Evolutionary conservation across 129 eudicot genomes (phyloP), one percentile per base, ranked within the genome.

Genomic region (Sambucus nigra): DNA sequence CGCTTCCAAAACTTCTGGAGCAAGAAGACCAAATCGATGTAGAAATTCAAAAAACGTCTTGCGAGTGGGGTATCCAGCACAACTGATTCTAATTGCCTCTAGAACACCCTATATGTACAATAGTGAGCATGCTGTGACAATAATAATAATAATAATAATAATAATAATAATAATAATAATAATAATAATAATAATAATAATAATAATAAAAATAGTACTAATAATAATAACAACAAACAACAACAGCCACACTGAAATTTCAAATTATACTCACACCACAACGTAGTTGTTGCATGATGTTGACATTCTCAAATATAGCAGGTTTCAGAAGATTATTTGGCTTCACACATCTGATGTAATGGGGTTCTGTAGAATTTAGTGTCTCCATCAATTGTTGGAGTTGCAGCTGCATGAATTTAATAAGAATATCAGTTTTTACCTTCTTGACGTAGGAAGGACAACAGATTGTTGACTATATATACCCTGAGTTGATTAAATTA

Each of bases 51-150:
- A 92, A 76, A 86, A 92, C 53, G 94, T 76, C 55, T 96, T 95
- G 20, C 99, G 99, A 70, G 99, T 92, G 61, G 99, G 99, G 64
- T 71, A 92, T 28, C 99, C 99, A 27, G 99, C 99, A 75, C 96
- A 86, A 69, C 99, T 92, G 59, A 92, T 92, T 70, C 99, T 79
- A 69, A 92, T 92, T 74, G 99, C 99, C 81, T 92, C 99, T 71
- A 92, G 56, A 66, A 92, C 99, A 69, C 99, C 99, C 99, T 92
- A 73, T 21, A 72, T 39, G 55, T 42, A 72, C 32, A 66, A 50
- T 22, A 59, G 60, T 53, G 25, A 64, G 58, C 65, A n/a, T n/a
- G n/a, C n/a, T n/a, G n/a, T n/a, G 49, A 56, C 39, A 48, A 24
- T 46, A 47, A n/a, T 41, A 16, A 23, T 21, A 39, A 50, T 11